Conservation (phyloP, 805 yeast species). For the Candida awuae region DNA sequence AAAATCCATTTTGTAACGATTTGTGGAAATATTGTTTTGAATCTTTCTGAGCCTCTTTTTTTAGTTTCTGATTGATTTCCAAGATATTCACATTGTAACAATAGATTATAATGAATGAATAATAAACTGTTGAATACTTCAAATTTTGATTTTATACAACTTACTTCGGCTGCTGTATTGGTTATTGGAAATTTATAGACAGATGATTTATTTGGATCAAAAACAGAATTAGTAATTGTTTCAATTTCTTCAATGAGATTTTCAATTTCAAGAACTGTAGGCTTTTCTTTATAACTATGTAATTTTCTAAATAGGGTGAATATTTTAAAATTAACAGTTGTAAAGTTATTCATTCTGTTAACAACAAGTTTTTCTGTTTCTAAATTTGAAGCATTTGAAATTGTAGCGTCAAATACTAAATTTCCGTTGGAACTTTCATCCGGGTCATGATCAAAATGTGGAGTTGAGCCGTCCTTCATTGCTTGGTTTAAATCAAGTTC, state of each 20-base stretch:
- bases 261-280: slow-evolving; percentile 21
- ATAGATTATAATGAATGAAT: slow-evolving; percentile 13
- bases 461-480: slow-evolving; percentile 18
- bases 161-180: slow-evolving; percentile 5
- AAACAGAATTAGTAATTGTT: slow-evolving; percentile 3
- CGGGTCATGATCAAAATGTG: slow-evolving; percentile 12
- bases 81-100: slow-evolving; percentile 15
- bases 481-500: slow-evolving; percentile 20
- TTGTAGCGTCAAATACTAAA: slow-evolving; percentile 12
- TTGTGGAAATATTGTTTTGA: background rate
- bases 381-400: slow-evolving; percentile 12
- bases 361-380: slow-evolving; percentile 18
- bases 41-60: background rate
- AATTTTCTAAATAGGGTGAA: slow-evolving; percentile 17
- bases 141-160: slow-evolving; percentile 5
- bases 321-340: slow-evolving; percentile 14
- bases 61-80: background rate
- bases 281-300: slow-evolving; percentile 15
- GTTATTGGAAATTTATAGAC: slow-evolving; percentile 3
- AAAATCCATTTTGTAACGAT: slow-evolving; percentile 2
- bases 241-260: slow-evolving; percentile 12
- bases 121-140: slow-evolving; percentile 5
- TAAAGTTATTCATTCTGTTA: slow-evolving; percentile 16
- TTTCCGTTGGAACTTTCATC: slow-evolving; percentile 15
- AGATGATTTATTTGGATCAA: background rate